phyloP scores from a whole-genome alignment of 192 early-diverging fungal genomes.

The Umbelopsis ramanniana region DNA sequence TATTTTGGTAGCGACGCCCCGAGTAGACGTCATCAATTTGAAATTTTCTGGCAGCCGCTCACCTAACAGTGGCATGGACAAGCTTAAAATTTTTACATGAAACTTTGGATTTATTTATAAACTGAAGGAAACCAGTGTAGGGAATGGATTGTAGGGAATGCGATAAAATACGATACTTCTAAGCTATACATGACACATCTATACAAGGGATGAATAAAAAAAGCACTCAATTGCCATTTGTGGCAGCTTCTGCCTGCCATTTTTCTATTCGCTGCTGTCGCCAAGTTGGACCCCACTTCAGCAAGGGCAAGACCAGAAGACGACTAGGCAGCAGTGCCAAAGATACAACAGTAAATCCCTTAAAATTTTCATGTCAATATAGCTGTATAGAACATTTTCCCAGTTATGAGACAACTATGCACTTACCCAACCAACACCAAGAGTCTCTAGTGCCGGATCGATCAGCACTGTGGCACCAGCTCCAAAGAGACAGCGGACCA shows the following conservation, averaged over 20 bases:
- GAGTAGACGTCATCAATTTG: slow-evolving; percentile 16
- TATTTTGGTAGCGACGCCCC: neutral
- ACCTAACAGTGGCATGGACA: too few relatives aligned
- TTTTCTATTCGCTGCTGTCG: slow-evolving; percentile 5
- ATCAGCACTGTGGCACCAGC: slow-evolving; percentile 26
- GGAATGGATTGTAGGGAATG: neutral
- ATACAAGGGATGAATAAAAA: neutral
- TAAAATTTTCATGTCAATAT: neutral
- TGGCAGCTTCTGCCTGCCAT: neutral
- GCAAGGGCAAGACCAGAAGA: slow-evolving; percentile 19
- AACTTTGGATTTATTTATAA: neutral
- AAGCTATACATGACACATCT: neutral
- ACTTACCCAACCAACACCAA: slow-evolving; percentile 29
- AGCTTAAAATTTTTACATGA: neutral
- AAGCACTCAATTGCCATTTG: neutral
- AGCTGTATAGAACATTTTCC: neutral
- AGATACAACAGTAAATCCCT: slow-evolving; percentile 31
- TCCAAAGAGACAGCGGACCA: slow-evolving; percentile 29
- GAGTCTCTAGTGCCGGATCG: slow-evolving; percentile 1
- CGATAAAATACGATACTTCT: neutral
- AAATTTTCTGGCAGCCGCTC: neutral
- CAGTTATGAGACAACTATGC: neutral
- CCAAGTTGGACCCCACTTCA: slow-evolving; percentile 31
- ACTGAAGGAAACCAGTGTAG: neutral
- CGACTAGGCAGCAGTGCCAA: slow-evolving; percentile 16